phyloP scores from a whole-genome alignment of 495 filamentous ascomycete genomes.

The Tuber calosporum region DNA sequence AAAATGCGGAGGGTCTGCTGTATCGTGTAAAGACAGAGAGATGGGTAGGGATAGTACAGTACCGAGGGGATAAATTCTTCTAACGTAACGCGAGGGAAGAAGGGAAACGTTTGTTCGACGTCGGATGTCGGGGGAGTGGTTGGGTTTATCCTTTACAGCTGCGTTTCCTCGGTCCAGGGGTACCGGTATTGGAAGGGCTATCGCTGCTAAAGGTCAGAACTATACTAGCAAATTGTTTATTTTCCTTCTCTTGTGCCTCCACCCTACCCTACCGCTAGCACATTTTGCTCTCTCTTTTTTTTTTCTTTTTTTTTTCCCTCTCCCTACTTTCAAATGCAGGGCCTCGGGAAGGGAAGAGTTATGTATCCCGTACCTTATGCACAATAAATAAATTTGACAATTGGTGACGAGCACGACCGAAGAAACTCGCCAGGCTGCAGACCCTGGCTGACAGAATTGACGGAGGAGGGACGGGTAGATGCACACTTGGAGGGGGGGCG shows the following conservation, averaged over 20 bases:
- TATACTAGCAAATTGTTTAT: slow-evolving; percentile 16
- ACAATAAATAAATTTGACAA: background rate
- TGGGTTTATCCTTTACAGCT: slow-evolving; percentile 12
- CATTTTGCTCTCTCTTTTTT: background rate
- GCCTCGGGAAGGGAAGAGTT: slow-evolving; percentile 5
- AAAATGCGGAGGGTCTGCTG: slow-evolving; percentile 9
- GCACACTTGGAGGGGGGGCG: slow-evolving; percentile 10
- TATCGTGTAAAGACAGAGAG: slow-evolving; percentile 10
- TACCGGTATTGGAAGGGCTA: slow-evolving; percentile 15
- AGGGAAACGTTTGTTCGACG: slow-evolving; percentile 5
- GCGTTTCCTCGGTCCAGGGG: slow-evolving; percentile 23
- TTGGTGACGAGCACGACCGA: slow-evolving; percentile 6
- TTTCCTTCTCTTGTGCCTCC: slow-evolving; percentile 4
- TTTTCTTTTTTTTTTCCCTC: background rate
- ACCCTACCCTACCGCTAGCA: background rate
- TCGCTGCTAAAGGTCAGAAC: slow-evolving; percentile 26
- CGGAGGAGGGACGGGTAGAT: slow-evolving; percentile 9
- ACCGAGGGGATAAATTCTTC: background rate
- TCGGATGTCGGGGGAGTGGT: slow-evolving; percentile 23
- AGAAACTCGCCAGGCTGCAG: slow-evolving; percentile 6
- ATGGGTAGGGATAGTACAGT: slow-evolving; percentile 3
- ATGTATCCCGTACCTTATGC: slow-evolving; percentile 17
- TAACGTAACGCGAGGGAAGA: background rate
- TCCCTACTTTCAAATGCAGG: slow-evolving; percentile 16
- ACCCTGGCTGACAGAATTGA: slow-evolving; percentile 13